phyloP scores from a whole-genome alignment of 768 basidiomycete genomes.

The Leccinum disarticulatum region DNA sequence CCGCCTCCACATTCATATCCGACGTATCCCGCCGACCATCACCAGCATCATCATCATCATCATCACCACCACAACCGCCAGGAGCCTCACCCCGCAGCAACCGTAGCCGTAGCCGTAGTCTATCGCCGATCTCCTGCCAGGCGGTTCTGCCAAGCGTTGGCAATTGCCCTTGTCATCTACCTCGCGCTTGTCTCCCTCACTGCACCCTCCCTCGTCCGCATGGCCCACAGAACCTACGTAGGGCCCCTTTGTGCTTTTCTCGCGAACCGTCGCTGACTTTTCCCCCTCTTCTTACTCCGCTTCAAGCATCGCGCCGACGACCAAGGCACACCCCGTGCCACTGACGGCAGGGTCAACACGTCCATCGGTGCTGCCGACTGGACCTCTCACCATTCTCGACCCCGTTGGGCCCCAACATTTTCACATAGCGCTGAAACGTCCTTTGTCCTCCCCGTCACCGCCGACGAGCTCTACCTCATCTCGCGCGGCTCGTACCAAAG shows the following conservation, averaged over 20 bases:
- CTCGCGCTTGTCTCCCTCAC: background rate
- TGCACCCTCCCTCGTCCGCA: background rate
- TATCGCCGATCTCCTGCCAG: background rate
- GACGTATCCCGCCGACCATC: background rate
- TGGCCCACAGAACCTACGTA: background rate
- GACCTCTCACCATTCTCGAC: constrained; percentile 9
- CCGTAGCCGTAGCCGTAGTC: background rate
- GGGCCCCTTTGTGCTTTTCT: background rate
- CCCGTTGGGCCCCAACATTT: constrained; percentile 20
- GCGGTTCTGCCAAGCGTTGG: background rate
- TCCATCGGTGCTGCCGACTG: constrained; percentile 10
- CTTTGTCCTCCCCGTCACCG: constrained; percentile 31
- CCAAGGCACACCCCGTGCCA: background rate
- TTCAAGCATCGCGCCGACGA: background rate
- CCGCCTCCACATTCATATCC: background rate
- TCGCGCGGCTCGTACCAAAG: constrained; percentile 31
- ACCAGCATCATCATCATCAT: background rate
- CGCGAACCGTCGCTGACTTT: background rate
- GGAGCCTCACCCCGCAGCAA: background rate
- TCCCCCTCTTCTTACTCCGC: background rate
- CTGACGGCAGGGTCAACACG: background rate
- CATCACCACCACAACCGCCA: background rate
- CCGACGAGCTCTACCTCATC: constrained; percentile 35
- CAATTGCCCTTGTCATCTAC: background rate
- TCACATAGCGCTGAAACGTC: constrained; percentile 19